phyloP scores from a whole-genome alignment of 225 moss, liverwort and hornwort genomes.

The Pleurozium schreberi region DNA sequence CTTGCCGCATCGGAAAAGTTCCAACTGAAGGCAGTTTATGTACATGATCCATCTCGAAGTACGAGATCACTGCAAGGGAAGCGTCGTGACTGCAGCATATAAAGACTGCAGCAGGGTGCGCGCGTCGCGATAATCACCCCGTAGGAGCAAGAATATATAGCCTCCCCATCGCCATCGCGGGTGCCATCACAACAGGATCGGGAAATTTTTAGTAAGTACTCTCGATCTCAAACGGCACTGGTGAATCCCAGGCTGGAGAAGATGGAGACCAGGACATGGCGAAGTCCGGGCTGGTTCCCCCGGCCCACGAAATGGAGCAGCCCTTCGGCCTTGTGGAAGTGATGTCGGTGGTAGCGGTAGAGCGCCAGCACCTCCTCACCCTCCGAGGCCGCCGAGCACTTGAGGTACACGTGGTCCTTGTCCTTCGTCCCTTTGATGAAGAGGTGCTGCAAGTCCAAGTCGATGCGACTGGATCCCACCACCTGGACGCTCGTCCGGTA shows the following conservation, averaged over 20 bases:
- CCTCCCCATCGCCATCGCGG: not conserved
- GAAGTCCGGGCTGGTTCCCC: conserved; percentile 18
- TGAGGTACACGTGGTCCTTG: conserved; percentile 14
- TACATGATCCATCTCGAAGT: not conserved
- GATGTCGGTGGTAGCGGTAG: conserved; percentile 6
- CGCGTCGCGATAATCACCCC: not conserved
- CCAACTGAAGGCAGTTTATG: not conserved
- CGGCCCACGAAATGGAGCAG: conserved; percentile 15
- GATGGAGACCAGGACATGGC: conserved; percentile 19
- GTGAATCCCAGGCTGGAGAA: conserved; percentile 19
- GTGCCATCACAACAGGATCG: not conserved
- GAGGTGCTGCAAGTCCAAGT: conserved; percentile 19
- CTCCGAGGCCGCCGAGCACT: not conserved
- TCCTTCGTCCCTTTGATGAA: conserved; percentile 16
- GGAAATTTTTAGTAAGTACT: not conserved
- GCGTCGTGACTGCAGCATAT: not conserved
- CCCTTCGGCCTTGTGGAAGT: conserved; percentile 16
- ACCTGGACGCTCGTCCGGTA: conserved; percentile 19
- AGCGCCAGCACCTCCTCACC: conserved; percentile 19
- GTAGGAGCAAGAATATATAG: not conserved
- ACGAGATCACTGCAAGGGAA: not conserved
- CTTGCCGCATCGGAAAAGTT: not conserved
- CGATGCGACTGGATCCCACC: conserved; percentile 17
- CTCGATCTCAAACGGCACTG: not conserved
- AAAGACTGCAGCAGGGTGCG: too few species aligned